Conservation (phyloP, 495 filamentous ascomycete genomes). For the Tuber melanosporum region DNA sequence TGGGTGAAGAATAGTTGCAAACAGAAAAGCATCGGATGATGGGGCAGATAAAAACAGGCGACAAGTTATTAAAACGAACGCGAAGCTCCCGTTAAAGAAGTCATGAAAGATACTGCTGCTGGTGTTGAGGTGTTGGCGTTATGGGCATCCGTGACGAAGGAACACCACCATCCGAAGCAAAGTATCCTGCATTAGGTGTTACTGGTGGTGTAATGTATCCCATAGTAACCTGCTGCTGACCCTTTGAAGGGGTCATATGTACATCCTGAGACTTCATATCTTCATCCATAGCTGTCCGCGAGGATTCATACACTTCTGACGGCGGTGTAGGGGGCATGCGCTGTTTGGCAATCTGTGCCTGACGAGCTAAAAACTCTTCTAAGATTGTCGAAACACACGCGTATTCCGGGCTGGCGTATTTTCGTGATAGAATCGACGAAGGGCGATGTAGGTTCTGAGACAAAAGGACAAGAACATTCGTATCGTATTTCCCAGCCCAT, state of each 20-base stretch:
- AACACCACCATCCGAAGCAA: constrained; percentile 44
- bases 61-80: constrained; percentile 24
- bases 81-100: constrained; percentile 14
- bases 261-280: constrained; percentile 40
- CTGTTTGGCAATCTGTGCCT: constrained; percentile 62
- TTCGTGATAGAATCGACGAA: constrained; percentile 75
- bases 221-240: constrained; percentile 58
- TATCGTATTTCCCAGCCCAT: constrained; percentile 77
- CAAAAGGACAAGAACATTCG: constrained; percentile 65
- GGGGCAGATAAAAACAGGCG: constrained; percentile 12
- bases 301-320: constrained; percentile 49
- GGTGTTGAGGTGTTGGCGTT: constrained; percentile 31
- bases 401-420: constrained; percentile 75
- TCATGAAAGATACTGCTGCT: constrained; percentile 34
- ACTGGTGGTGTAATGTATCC: constrained; percentile 93
- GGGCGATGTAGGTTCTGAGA: constrained; percentile 84
- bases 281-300: constrained; percentile 51
- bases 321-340: constrained; percentile 63
- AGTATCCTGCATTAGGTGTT: constrained; percentile 75
- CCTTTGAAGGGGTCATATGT: constrained; percentile 80
- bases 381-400: constrained; percentile 75
- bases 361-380: constrained; percentile 77
- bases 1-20: background rate
- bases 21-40: constrained; percentile 6
- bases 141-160: constrained; percentile 31